Base-by-base conservation (phyloP, 2,329 filamentous ascomycete species). In the Aspergillus brasiliensis region DNA sequence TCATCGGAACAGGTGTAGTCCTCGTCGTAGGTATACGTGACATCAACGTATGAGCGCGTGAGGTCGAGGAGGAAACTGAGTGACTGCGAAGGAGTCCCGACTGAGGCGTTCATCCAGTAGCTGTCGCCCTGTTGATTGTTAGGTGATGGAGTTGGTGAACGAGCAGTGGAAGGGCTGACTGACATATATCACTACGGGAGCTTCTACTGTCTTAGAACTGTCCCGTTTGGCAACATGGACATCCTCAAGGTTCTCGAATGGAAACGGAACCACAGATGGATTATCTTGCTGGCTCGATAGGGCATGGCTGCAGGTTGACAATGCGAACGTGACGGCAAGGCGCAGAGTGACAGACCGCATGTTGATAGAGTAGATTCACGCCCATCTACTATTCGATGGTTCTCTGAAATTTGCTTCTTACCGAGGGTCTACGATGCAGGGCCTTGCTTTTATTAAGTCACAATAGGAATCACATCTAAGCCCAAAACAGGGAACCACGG, bases 21-120 rank as follows among this genome's bases (percentile, higher is more conserved):
- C 19, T 53, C 37, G 19, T 21, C n/a, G 7, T 21, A 21, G 3
- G 49, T 49, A n/a, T 58, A 58, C 37, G 46, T 19, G 19, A 47
- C 38, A 15, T 8, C 3, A 8, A 54, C 15, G 3, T 21, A 19
- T 59, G 51, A 38, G 28, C 17, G 3, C 15, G 19, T 27, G 15
- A 53, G 34, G 34, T 47, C 38, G n/a, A 58, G 38, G 17, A 62
- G 53, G 13, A 42, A 48, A 6, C 42, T 31, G 5, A 58, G 8
- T 31, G 56, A 15, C 44, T 58, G 56, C 6, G 56, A 28, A 11
- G 56, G 56, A 11, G 56, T 58, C 21, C 56, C 49, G 15, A 58
- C 37, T 15, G 56, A 44, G 25, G 52, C 38, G 7, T 58, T 58
- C 17, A 58, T 40, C 48, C 52, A 52, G 47, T 57, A 53, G 34